These are phyloP conservation scores for Tripterygium wilfordii DNA, from an alignment of 177 flowering plant genomes.

Conservation along the genomic window DNA sequence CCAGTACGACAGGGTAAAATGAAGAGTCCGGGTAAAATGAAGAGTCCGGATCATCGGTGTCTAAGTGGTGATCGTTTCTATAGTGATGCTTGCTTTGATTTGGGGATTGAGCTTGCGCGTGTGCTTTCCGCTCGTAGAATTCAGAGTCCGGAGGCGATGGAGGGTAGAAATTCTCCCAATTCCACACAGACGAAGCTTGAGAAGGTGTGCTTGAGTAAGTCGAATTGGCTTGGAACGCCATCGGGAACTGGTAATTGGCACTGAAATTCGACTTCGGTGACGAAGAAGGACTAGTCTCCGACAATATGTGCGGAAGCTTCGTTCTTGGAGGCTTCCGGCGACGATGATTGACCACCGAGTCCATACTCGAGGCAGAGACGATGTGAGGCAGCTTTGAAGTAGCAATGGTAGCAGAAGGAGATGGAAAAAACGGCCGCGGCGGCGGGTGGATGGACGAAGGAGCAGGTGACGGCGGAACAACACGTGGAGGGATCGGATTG, in stretches of 20 bases:
- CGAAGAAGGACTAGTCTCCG: constrained; percentile 47
- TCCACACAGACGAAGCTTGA: constrained; percentile 91
- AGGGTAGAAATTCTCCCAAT: constrained; percentile 96
- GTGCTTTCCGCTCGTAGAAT: constrained; percentile 29
- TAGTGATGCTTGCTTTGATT: constrained; percentile 8
- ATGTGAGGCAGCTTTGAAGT: constrained; percentile 48
- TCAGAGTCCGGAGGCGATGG: constrained; percentile 93
- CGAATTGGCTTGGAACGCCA: constrained; percentile 34
- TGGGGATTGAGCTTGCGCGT: background rate
- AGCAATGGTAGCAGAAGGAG: constrained; percentile 38
- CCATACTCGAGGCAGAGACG: constrained; percentile 20
- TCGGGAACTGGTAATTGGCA: constrained; percentile 23
- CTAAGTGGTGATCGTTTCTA: too few relatives aligned
- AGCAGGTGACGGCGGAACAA: constrained; percentile 15
- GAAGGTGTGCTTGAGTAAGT: constrained; percentile 69
- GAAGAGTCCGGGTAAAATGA: too few relatives aligned
- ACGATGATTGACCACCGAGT: constrained; percentile 10
- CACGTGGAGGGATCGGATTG: constrained; percentile 18
- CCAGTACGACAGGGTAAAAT: too few relatives aligned
- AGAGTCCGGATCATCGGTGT: background rate
- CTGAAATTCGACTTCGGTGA: constrained; percentile 31
- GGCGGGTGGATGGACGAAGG: constrained; percentile 19
- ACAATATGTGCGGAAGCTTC: constrained; percentile 58
- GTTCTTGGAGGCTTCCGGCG: constrained; percentile 18
- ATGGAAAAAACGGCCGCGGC: constrained; percentile 19